Conservation (phyloP, 129 eudicot genomes). For the Flaveria robusta region DNA sequence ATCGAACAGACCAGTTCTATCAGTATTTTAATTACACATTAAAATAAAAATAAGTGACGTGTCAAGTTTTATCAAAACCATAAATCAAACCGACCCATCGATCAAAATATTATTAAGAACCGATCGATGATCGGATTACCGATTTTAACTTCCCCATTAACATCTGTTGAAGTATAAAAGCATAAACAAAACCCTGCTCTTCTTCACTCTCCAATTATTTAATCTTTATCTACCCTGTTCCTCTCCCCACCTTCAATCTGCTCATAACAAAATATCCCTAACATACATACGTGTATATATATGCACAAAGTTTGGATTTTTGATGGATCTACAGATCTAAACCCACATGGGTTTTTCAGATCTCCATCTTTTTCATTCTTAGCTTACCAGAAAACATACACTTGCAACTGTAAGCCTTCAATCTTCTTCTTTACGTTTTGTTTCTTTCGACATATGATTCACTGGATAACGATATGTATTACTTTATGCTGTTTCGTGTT, state of each 20-base stretch:
- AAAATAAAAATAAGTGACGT: no score
- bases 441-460: no score
- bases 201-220: conserved; percentile 20
- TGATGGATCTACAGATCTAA: conserved; percentile 66
- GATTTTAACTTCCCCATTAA: no score
- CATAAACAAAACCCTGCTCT: not conserved
- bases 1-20: no score
- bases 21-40: no score
- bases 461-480: not conserved
- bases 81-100: no score
- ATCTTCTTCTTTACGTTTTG: not conserved
- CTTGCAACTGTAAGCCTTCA: conserved; percentile 42
- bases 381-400: conserved; percentile 30
- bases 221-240: not conserved
- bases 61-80: no score
- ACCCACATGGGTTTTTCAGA: conserved; percentile 43
- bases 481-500: not conserved
- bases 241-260: conserved; percentile 3
- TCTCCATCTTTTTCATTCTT: conserved; percentile 46
- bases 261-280: conserved; percentile 24
- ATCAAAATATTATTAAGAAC: no score
- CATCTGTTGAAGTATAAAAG: not conserved
- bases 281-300: not conserved
- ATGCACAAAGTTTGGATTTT: conserved; percentile 29
- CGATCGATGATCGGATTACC: no score